These are phyloP conservation scores for Geranomyces michiganensis DNA, from an alignment of 192 early-diverging fungal genomes.

Conservation along the genomic window DNA sequence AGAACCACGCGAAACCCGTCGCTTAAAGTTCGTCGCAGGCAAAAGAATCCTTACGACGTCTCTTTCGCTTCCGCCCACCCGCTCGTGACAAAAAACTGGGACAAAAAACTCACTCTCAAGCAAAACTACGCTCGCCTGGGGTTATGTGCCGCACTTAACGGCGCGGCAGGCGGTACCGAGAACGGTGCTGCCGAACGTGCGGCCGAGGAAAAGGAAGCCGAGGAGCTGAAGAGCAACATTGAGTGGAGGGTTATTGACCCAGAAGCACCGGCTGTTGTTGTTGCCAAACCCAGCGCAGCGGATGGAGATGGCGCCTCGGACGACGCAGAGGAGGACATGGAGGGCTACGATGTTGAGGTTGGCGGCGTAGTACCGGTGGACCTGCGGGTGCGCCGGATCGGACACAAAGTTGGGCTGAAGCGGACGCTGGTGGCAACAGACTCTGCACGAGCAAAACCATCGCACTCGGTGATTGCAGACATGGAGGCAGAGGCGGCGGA, in stretches of 20 bases:
- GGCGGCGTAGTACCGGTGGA: slow-evolving; percentile 33
- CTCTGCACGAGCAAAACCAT: neutral
- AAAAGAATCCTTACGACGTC: slow-evolving; percentile 46
- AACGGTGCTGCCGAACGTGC: slow-evolving; percentile 23
- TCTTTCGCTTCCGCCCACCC: slow-evolving; percentile 47
- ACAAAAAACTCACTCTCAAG: slow-evolving; percentile 54
- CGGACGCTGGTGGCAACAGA: neutral
- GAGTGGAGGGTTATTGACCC: slow-evolving; percentile 39
- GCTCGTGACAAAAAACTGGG: slow-evolving; percentile 51
- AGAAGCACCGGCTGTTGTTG: neutral
- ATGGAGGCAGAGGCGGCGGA: slow-evolving; percentile 32
- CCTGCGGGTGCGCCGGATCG: slow-evolving; percentile 9
- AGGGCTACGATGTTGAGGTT: slow-evolving; percentile 34
- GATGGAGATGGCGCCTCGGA: slow-evolving; percentile 22
- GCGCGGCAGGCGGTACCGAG: slow-evolving; percentile 51
- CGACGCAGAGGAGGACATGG: slow-evolving; percentile 2
- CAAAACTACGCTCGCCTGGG: slow-evolving; percentile 61
- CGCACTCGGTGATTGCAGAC: slow-evolving; percentile 24
- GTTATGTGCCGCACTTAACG: slow-evolving; percentile 50
- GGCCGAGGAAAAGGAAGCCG: slow-evolving; percentile 30
- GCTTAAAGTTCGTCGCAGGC: slow-evolving; percentile 43
- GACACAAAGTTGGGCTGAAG: slow-evolving; percentile 11
- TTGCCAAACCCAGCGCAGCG: neutral
- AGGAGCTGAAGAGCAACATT: slow-evolving; percentile 38
- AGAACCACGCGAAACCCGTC: slow-evolving; percentile 40